phyloP scores from a whole-genome alignment of 148 eudicot species.

The Rhododendron molle region DNA sequence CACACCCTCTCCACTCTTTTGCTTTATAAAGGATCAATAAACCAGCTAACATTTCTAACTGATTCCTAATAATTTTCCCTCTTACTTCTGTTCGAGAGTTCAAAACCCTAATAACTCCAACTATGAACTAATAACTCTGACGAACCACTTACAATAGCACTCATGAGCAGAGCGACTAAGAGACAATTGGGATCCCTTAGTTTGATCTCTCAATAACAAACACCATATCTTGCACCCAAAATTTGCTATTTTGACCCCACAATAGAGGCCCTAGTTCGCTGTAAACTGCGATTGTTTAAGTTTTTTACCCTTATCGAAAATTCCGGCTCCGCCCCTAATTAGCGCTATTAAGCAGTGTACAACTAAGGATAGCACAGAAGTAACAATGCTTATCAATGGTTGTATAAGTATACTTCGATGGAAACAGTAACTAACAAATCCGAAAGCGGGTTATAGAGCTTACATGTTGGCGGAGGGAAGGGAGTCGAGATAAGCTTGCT shows the following conservation, averaged over 20 bases:
- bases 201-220: too few species aligned
- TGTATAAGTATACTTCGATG: background rate
- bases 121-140: too few species aligned
- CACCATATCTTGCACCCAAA: too few species aligned
- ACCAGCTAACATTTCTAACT: background rate
- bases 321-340: background rate
- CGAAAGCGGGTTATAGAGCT: background rate
- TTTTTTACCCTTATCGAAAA: background rate
- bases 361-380: background rate
- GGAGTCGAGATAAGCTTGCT: constrained; percentile 86
- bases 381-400: too few species aligned
- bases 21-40: background rate
- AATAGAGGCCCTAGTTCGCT: background rate
- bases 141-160: too few species aligned
- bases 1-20: too few species aligned
- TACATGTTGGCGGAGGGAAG: constrained; percentile 95
- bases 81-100: background rate
- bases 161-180: too few species aligned
- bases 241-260: too few species aligned
- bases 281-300: too few species aligned
- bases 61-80: background rate
- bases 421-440: background rate
- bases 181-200: too few species aligned
- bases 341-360: background rate
- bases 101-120: background rate